Conservation (phyloP, 495 filamentous ascomycete species). For the Physcia stellaris region DNA sequence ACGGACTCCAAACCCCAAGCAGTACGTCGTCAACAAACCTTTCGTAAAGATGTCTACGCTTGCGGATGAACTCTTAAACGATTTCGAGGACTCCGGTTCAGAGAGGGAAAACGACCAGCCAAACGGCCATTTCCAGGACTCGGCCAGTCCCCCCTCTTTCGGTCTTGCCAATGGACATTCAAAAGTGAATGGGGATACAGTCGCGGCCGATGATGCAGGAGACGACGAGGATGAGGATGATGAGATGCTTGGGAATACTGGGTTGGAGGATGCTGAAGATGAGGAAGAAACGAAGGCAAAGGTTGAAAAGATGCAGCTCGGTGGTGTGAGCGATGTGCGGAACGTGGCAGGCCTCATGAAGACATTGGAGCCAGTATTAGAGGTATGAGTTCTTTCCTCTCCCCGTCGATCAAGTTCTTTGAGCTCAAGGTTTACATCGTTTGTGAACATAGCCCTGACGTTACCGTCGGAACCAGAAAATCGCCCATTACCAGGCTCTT, state of each 20-base stretch:
- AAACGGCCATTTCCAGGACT: constrained; percentile 28
- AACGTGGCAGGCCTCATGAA: constrained; percentile 65
- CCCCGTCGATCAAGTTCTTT: constrained; percentile 8
- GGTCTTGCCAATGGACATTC: constrained; percentile 17
- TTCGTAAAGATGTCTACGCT: constrained; percentile 68
- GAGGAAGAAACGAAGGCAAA: constrained; percentile 57
- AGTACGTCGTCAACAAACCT: no score
- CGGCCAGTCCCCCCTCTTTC: constrained; percentile 13
- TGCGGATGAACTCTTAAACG: constrained; percentile 71
- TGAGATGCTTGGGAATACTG: constrained; percentile 7
- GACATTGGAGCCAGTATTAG: constrained; percentile 58
- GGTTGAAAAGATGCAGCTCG: constrained; percentile 67
- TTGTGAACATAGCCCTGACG: constrained; percentile 42
- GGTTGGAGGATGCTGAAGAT: constrained; percentile 38
- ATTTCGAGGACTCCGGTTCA: constrained; percentile 69
- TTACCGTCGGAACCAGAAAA: constrained; percentile 47
- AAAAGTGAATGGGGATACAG: constrained; percentile 24
- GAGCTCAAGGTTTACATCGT: constrained; percentile 29
- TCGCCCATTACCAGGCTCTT: constrained; percentile 55
- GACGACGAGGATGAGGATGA: constrained; percentile 20
- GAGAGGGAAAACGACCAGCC: constrained; percentile 42
- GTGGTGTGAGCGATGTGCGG: constrained; percentile 56
- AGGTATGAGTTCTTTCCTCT: constrained; percentile 42
- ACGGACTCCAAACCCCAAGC: no score
- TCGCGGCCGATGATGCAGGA: constrained; percentile 38